phyloP scores from a whole-genome alignment of 1,284 basidiomycete species.

The Exobasidium rhododendri region DNA sequence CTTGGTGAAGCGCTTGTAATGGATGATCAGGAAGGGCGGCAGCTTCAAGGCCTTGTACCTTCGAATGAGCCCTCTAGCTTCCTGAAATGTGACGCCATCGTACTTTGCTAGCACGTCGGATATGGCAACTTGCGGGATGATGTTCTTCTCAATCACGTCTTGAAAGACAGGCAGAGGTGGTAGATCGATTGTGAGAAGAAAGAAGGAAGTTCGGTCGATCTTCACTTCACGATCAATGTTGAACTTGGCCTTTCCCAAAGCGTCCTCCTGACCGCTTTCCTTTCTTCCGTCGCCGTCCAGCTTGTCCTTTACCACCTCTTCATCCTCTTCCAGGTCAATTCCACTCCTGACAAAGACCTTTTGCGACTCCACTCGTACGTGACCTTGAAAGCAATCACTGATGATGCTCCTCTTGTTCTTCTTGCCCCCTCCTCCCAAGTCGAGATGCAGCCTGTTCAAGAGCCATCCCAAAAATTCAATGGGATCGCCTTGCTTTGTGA shows the following conservation, averaged over 20 bases:
- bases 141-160: slow-evolving; percentile 88
- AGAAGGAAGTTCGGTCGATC: slow-evolving; percentile 79
- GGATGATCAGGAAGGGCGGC: slow-evolving; percentile 87
- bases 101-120: slow-evolving; percentile 91
- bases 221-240: slow-evolving; percentile 66
- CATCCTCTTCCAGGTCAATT: slow-evolving; percentile 23
- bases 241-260: slow-evolving; percentile 36
- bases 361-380: slow-evolving; percentile 87
- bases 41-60: slow-evolving; percentile 83
- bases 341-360: slow-evolving; percentile 65
- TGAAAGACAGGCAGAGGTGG: slow-evolving; percentile 95
- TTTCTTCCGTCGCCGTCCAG: slow-evolving; percentile 35
- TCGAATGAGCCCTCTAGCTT: slow-evolving; percentile 54
- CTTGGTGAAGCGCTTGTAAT: slow-evolving; percentile 97
- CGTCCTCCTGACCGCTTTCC: slow-evolving; percentile 41
- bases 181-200: slow-evolving; percentile 90
- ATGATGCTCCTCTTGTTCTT: slow-evolving; percentile 62
- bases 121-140: slow-evolving; percentile 94
- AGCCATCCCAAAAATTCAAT: slow-evolving; percentile 95
- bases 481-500: slow-evolving; percentile 91
- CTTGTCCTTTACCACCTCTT: slow-evolving; percentile 21
- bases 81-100: slow-evolving; percentile 64
- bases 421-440: slow-evolving; percentile 68
- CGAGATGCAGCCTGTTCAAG: slow-evolving; percentile 84
- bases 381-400: slow-evolving; percentile 89